Evolutionary conservation across 164 flowering plant species (phyloP).

Genomic region (Euptelea pleiosperma): DNA sequence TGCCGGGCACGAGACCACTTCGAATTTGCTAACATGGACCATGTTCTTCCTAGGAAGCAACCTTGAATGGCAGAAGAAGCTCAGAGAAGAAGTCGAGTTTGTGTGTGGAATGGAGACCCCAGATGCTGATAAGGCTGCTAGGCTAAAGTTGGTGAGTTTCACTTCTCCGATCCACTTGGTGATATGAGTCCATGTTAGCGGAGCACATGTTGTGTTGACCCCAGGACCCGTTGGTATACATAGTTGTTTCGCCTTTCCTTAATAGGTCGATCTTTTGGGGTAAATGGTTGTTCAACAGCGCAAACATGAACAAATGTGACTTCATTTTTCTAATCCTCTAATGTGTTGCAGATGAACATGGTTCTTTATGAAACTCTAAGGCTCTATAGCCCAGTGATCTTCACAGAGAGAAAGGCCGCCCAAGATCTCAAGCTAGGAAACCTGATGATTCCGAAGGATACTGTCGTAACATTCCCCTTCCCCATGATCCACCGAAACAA

Average conservation of each 20-base stretch:
- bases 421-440: constrained; percentile 29
- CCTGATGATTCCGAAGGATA: constrained; percentile 25
- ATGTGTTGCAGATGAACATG: constrained; percentile 48
- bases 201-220: too few species aligned
- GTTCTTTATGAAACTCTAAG: constrained; percentile 35
- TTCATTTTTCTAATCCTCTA: too few species aligned
- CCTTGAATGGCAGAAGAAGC: constrained; percentile 39
- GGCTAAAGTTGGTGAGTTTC: constrained; percentile 29
- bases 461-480: constrained; percentile 17
- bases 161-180: too few species aligned
- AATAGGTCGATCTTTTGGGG: too few species aligned
- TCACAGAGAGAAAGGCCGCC: constrained; percentile 14
- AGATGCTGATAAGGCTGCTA: constrained; percentile 23
- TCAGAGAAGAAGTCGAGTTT: constrained; percentile 32
- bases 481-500: constrained; percentile 18
- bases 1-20: constrained; percentile 38
- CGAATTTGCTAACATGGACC: constrained; percentile 37
- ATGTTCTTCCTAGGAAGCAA: constrained; percentile 27
- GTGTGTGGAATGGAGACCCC: constrained; percentile 23
- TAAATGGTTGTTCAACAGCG: too few species aligned
- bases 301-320: too few species aligned
- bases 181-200: too few species aligned
- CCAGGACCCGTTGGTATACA: too few species aligned
- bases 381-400: constrained; percentile 31
- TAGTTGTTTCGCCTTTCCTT: too few species aligned